These are phyloP conservation scores for Mycosphaerella sp. DNA, from an alignment of 2,329 filamentous ascomycete species.

Conservation along the genomic window DNA sequence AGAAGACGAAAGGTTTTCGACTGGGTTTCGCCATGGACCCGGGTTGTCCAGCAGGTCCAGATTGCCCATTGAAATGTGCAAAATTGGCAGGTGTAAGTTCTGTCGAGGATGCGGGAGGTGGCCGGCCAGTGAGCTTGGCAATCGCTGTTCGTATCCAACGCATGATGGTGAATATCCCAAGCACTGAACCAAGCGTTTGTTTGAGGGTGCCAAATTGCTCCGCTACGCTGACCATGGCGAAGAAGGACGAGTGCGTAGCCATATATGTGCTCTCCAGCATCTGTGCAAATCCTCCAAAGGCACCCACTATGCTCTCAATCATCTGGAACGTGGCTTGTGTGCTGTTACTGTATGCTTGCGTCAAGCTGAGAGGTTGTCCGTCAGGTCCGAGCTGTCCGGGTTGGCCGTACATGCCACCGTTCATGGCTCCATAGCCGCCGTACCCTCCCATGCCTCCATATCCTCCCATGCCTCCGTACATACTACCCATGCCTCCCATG, in stretches of 20 bases:
- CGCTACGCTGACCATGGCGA: constrained; percentile 96
- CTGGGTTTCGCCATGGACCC: constrained; percentile 61
- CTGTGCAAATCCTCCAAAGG: constrained; percentile 95
- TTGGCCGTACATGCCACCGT: constrained; percentile 33
- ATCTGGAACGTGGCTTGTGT: constrained; percentile 97
- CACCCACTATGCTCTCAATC: constrained; percentile 92
- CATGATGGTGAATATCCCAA: constrained; percentile 93
- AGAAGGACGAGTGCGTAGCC: constrained; percentile 98
- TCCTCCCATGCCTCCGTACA: constrained; percentile 8
- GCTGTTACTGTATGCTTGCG: constrained; percentile 89
- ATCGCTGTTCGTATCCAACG: constrained; percentile 89
- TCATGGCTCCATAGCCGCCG: constrained; percentile 30
- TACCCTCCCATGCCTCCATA: constrained; percentile 21
- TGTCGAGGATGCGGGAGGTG: constrained; percentile 77
- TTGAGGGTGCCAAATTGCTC: constrained; percentile 93
- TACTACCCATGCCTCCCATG: constrained; percentile 34
- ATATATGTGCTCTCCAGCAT: constrained; percentile 99
- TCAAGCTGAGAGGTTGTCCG: constrained; percentile 88
- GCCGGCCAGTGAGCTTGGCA: constrained; percentile 86
- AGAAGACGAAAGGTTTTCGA: constrained; percentile 94
- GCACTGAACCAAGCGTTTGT: constrained; percentile 84
- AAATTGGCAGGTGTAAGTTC: constrained; percentile 87
- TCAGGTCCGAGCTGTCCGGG: constrained; percentile 48
- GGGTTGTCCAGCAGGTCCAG: constrained; percentile 59
- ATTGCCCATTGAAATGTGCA: constrained; percentile 69